These are phyloP conservation scores for Penstemon eatonii DNA, from an alignment of 257 asterid genomes.

Conservation along the genomic window DNA sequence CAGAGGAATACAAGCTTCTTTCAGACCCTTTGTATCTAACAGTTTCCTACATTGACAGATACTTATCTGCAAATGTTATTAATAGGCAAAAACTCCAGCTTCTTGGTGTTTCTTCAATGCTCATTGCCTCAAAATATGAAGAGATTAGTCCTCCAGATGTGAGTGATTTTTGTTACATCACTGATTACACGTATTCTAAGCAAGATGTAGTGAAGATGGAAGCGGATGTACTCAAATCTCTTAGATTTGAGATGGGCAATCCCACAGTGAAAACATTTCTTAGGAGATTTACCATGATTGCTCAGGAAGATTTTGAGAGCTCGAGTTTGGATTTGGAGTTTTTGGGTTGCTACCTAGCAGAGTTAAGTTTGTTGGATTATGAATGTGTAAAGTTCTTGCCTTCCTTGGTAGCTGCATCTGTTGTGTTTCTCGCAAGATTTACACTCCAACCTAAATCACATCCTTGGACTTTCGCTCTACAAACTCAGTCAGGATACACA, in stretches of 20 bases:
- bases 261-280: slow-evolving; percentile 81
- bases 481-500: slow-evolving; percentile 63
- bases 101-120: slow-evolving; percentile 98
- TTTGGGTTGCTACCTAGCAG: slow-evolving; percentile 78
- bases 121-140: slow-evolving; percentile 93
- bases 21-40: slow-evolving; percentile 70
- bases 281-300: slow-evolving; percentile 55
- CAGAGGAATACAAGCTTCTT: slow-evolving; percentile 84
- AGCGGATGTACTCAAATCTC: slow-evolving; percentile 69
- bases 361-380: slow-evolving; percentile 75
- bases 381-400: slow-evolving; percentile 75
- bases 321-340: slow-evolving; percentile 63
- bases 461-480: slow-evolving; percentile 62
- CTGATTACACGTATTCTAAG: slow-evolving; percentile 64
- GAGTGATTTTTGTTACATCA: slow-evolving; percentile 71
- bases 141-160: slow-evolving; percentile 88
- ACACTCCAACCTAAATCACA: slow-evolving; percentile 52
- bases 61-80: slow-evolving; percentile 50
- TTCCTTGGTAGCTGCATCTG: slow-evolving; percentile 81
- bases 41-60: slow-evolving; percentile 68
- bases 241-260: slow-evolving; percentile 80
- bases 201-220: slow-evolving; percentile 87
- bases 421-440: slow-evolving; percentile 68
- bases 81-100: slow-evolving; percentile 76
- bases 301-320: slow-evolving; percentile 54